These are phyloP conservation scores for Eucalyptus cladocalyx DNA, from an alignment of 345 rosid species.

Conservation along the genomic window DNA sequence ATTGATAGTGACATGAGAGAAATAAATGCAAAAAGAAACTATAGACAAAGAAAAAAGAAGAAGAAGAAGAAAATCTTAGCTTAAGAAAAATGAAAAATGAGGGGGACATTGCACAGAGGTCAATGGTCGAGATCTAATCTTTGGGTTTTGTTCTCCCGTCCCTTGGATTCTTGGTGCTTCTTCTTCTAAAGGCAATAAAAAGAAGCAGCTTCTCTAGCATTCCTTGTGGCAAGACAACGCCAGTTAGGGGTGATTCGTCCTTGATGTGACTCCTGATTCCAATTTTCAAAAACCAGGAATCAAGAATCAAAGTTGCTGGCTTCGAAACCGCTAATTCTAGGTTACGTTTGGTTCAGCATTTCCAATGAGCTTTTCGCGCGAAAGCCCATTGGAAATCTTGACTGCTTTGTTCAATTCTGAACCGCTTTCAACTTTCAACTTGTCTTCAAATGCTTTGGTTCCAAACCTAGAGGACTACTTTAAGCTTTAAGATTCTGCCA, in stretches of 20 bases:
- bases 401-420: no score
- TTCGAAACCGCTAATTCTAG: background rate
- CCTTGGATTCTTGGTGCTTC: background rate
- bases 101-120: background rate
- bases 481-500: no score
- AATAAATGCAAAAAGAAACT: background rate
- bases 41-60: background rate
- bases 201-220: background rate
- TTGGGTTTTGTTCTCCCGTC: background rate
- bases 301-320: background rate
- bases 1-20: background rate
- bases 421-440: no score
- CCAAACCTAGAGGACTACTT: no score
- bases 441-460: no score
- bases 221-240: background rate
- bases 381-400: no score
- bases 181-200: background rate
- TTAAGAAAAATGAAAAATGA: background rate
- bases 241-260: rapidly evolving
- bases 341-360: no score
- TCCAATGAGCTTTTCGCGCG: no score
- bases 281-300: background rate
- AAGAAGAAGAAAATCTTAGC: background rate
- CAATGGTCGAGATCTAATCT: background rate
- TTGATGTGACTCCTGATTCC: background rate